These are phyloP conservation scores for Eucalyptus marginata DNA, from an alignment of 345 rosid genomes.

Conservation along the genomic window DNA sequence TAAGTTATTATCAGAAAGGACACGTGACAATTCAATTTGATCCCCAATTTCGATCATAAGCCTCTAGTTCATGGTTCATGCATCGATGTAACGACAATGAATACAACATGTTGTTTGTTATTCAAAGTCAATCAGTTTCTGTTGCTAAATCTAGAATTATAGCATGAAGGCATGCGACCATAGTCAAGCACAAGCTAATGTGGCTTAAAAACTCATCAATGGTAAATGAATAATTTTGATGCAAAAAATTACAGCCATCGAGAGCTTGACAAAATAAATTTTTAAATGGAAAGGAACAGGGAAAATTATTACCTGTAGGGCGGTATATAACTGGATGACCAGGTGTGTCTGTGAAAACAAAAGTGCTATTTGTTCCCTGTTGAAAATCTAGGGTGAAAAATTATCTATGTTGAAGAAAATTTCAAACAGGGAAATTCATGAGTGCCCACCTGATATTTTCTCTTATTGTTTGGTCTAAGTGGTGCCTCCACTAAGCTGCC, in stretches of 20 bases:
- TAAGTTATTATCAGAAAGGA: neutral
- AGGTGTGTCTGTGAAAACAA: constrained; percentile 71
- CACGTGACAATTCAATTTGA: neutral
- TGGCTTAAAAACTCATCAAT: neutral
- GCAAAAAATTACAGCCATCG: neutral
- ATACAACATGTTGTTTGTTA: neutral
- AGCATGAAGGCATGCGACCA: neutral
- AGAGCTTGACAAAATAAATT: neutral
- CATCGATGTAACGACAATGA: neutral
- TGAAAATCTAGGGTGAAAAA: constrained; percentile 4
- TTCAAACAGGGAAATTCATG: neutral
- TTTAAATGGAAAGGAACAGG: neutral
- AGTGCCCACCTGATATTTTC: constrained; percentile 60
- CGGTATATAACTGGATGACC: constrained; percentile 60
- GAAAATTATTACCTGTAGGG: constrained; percentile 57
- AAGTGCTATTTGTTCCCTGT: constrained; percentile 86
- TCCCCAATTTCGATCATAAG: neutral
- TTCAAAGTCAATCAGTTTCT: neutral
- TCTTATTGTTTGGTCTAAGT: constrained; percentile 59
- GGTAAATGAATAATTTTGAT: neutral
- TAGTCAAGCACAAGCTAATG: neutral
- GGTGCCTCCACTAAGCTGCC: constrained; percentile 98
- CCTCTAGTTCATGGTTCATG: neutral
- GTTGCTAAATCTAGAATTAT: neutral
- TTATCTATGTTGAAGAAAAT: neutral